These are phyloP conservation scores for Clonostachys sp. DNA, from an alignment of 2,329 filamentous ascomycete genomes.

Conservation along the genomic window DNA sequence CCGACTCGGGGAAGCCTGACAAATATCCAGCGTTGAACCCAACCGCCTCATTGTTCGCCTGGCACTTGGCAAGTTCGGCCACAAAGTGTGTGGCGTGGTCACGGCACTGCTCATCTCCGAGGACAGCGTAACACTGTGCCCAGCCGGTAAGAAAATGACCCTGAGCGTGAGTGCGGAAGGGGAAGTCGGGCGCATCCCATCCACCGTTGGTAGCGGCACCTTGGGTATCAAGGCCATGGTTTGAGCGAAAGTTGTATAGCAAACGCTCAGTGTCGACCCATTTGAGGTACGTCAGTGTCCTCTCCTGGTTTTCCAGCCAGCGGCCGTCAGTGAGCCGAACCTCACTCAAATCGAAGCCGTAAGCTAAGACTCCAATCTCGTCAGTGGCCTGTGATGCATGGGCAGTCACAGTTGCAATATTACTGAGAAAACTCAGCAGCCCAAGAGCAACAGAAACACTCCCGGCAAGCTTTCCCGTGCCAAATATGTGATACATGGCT, in stretches of 20 bases:
- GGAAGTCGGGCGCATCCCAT: constrained; percentile 50
- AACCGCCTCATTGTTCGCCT: constrained; percentile 39
- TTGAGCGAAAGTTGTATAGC: constrained; percentile 42
- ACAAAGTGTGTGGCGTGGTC: constrained; percentile 39
- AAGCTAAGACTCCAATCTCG: neutral
- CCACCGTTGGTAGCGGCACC: constrained; percentile 40
- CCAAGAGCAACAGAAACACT: no score
- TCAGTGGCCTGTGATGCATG: neutral
- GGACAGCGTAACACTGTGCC: constrained; percentile 40
- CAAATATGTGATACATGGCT: no score
- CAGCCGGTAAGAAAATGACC: constrained; percentile 46
- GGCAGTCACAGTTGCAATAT: no score
- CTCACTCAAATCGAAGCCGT: constrained; percentile 3
- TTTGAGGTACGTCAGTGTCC: constrained; percentile 40
- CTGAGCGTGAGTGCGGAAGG: constrained; percentile 45
- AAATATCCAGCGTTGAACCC: constrained; percentile 41
- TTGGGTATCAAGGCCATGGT: constrained; percentile 38
- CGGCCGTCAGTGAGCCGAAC: constrained; percentile 2
- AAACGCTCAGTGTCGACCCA: constrained; percentile 37
- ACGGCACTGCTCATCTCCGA: constrained; percentile 34
- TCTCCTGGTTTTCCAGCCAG: constrained; percentile 23
- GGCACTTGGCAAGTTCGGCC: constrained; percentile 42
- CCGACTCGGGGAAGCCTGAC: constrained; percentile 46
- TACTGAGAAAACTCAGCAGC: no score
- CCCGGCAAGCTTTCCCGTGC: no score